Percentiles rank a stretch among this genome's conserved stretches.
Conservation (phyloP, 2,329 filamentous ascomycete genomes). For the Colletotrichum sp. region DNA sequence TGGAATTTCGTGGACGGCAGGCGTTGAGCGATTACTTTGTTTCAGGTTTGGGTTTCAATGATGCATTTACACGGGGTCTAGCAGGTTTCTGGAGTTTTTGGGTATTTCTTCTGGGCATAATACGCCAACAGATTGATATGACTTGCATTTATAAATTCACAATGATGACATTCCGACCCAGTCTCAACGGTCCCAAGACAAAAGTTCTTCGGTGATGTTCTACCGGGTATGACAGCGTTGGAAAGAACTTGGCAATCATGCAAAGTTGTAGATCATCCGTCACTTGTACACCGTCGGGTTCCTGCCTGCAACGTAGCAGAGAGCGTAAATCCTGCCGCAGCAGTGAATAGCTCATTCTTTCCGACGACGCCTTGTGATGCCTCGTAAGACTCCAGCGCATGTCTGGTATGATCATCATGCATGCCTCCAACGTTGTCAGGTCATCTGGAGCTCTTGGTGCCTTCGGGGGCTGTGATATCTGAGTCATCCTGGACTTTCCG, state of each 20-base stretch:
- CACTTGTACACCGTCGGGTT: background rate
- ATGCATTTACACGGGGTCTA: background rate
- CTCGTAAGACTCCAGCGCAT: background rate
- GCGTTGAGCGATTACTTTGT: background rate
- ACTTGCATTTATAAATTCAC: background rate
- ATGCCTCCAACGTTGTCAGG: background rate
- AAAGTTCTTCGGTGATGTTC: background rate
- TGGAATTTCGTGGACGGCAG: background rate
- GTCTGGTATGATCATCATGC: background rate
- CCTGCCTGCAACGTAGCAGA: background rate
- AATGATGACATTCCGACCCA: rapidly evolving
- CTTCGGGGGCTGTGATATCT: background rate
- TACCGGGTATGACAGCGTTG: background rate
- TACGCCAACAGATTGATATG: background rate
- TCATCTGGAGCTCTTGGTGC: background rate
- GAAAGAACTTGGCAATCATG: background rate
- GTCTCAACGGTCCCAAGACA: background rate
- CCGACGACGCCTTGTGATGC: background rate
- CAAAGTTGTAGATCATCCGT: background rate
- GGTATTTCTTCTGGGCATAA: rapidly evolving
- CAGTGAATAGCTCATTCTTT: background rate
- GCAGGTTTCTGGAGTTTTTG: background rate
- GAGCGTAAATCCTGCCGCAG: background rate
- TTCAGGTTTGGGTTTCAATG: rapidly evolving
- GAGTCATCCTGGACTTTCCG: background rate